Base-by-base conservation (phyloP, 192 early-diverging fungal species). In the Coemansia sp. region DNA sequence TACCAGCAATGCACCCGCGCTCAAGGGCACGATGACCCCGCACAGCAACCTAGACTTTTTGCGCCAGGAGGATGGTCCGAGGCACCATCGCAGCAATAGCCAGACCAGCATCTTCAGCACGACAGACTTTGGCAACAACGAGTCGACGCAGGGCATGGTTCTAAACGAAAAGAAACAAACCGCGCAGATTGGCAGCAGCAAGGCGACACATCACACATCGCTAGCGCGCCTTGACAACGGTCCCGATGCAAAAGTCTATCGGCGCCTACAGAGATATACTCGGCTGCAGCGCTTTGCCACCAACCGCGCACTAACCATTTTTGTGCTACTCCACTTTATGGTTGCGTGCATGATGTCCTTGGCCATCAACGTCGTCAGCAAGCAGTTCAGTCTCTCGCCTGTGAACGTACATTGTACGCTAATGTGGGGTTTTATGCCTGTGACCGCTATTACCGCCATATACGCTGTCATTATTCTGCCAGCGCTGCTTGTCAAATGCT, bases 21-120 rank as follows among this genome's bases (percentile, higher is more conserved):
- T 70, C 60, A 68, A 65, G 51, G 73, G 66, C 27, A 33, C 57
- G 31, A 61, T 68, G 59, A 60, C 59, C 3, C 78, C 73, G 34
- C 65, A 66, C 40, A 53, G 57, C 54, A 68, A 66, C 59, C 31
- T 72, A 10, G 44, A 35, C 3, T 62, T 19, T n/a, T n/a, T 76
- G 63, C 17, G 57, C 17, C 70, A 46, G 19, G 59, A 60, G 6
- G 29, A 44, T 24, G 42, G 50, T 4, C 39, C 39, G 14, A 16
- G 27, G 51, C 63, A 34, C 5, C 64, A 62, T 14, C 68, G 77
- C 31, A 63, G 64, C 39, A 57, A 34, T 36, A 79, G 77, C 48
- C 77, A 74, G 57, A 63, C 71, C 13, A 79, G 77, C 57, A 74
- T 71, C 31, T 68, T 71, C 27, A 74, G 77, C 65, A 70, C 69